Evolutionary conservation across 2,329 filamentous ascomycete genomes (phyloP), one percentile per base, ranked within the genome.

Genomic region (Aspergillaceae sp.): DNA sequence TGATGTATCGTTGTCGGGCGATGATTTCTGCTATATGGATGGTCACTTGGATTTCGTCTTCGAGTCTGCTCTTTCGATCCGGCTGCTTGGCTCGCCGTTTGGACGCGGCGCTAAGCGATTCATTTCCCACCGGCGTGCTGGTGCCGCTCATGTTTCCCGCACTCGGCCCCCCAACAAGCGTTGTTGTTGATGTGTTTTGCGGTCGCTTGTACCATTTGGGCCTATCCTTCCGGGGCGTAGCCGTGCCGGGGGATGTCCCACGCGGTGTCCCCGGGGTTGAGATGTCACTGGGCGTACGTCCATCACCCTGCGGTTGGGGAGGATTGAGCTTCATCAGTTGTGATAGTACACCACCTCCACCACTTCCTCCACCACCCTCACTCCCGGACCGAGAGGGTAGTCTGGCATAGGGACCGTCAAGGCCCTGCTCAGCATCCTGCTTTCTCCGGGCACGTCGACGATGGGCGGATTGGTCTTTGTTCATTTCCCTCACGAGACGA

Each of bases 1-100:
- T 77, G 8, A 96, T 75, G 62, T 94, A 96, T 45, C 80, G 79
- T 56, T 95, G 89, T 2, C 89, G 79, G 33, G 83, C 82, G 19
- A 95, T 76, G 10, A 86, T 90, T 48, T 80, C 77, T 8, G 78
- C 78, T 50, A 84, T 77, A 58, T 83, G 78, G 3, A 79, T 71
- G 3, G 77, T 80, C 54, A 83, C 79, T 47, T 73, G 71, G 38
- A 78, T 74, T 49, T 80, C 74, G 10, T 79, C 71, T 44, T 67
- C 63, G 2, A 64, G 51, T 19, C 56, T 50, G 27, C 56, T 47
- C 11, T 52, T 52, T 2, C 48, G 44, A 4, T 54, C 48, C 4
- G 45, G 37, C 29, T 54, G 54, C 6, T 57, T 53, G 4, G 52
- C 53, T 5, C 54, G 59, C 10, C 61, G 53, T 29, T 58, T 58